Evolutionary conservation across 441 rosid species (phyloP).

Genomic region (Mallotus repandus): DNA sequence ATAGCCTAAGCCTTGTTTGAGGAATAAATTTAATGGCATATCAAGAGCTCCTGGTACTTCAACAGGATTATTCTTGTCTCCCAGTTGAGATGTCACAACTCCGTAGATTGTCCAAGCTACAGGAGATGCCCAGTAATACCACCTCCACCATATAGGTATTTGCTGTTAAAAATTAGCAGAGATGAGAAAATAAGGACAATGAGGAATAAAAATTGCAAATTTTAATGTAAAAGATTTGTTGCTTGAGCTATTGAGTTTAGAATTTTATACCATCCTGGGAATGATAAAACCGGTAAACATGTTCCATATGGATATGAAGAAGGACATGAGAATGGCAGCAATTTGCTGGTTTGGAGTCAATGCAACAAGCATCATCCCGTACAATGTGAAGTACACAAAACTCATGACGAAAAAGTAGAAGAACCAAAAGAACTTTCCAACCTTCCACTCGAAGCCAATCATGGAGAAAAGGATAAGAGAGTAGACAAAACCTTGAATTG

Average conservation of each 20-base stretch:
- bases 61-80: conserved; percentile 40
- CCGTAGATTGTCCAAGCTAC: conserved; percentile 90
- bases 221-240: neutral
- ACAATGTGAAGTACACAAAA: conserved; percentile 68
- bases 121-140: conserved; percentile 88
- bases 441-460: conserved; percentile 70
- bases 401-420: conserved; percentile 51
- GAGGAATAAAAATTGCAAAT: neutral
- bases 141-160: conserved; percentile 92
- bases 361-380: conserved; percentile 83
- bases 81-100: conserved; percentile 72
- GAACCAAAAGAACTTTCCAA: conserved; percentile 60
- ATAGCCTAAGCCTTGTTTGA: conserved; percentile 51
- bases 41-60: conserved; percentile 37
- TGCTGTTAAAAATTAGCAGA: conserved; percentile 35
- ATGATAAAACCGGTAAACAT: conserved; percentile 80
- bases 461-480: conserved; percentile 56
- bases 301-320: conserved; percentile 84
- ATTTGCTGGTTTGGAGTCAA: conserved; percentile 71
- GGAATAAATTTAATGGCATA: conserved; percentile 35
- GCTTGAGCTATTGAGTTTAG: neutral
- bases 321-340: conserved; percentile 67
- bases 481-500: conserved; percentile 51
- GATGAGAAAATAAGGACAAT: neutral
- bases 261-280: conserved; percentile 49